Conservation (phyloP, 116 monocot species). For the Trichopus zeylanicus region DNA sequence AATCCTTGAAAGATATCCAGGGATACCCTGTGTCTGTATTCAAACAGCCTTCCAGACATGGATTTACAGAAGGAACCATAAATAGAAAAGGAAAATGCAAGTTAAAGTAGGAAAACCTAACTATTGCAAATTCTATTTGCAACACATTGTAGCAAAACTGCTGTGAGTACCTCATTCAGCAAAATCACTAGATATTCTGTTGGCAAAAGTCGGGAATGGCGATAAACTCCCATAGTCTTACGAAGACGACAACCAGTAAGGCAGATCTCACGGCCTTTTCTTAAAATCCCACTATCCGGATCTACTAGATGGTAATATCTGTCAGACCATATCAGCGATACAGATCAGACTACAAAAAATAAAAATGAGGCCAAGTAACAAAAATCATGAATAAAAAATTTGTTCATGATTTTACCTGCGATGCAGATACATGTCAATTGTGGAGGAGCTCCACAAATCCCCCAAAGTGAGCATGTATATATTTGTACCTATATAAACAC, state of each 20-base stretch:
- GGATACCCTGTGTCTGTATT: too few relatives aligned
- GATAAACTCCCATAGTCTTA: slow-evolving; percentile 52
- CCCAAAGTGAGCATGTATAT: slow-evolving; percentile 80
- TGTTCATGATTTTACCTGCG: slow-evolving; percentile 75
- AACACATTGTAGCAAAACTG: not conserved
- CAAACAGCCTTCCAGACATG: too few relatives aligned
- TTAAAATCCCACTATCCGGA: slow-evolving; percentile 61
- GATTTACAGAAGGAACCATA: too few relatives aligned
- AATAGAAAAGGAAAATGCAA: too few relatives aligned
- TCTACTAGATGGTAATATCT: slow-evolving; percentile 80
- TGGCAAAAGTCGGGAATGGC: slow-evolving; percentile 71
- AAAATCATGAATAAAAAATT: too few relatives aligned
- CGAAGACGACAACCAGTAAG: slow-evolving; percentile 92
- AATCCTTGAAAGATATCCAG: too few relatives aligned
- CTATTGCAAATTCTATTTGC: not conserved
- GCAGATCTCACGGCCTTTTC: slow-evolving; percentile 79
- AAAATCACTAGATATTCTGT: slow-evolving; percentile 86
- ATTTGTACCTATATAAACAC: slow-evolving; percentile 44
- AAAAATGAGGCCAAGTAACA: not conserved
- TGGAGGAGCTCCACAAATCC: slow-evolving; percentile 74
- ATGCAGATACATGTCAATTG: slow-evolving; percentile 86
- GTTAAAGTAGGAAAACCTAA: too few relatives aligned
- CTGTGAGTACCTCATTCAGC: slow-evolving; percentile 71
- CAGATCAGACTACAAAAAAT: not conserved
- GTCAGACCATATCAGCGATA: not conserved